These are phyloP conservation scores for Fusarium xyrophilum DNA, from an alignment of 2,329 filamentous ascomycete species.

Conservation along the genomic window DNA sequence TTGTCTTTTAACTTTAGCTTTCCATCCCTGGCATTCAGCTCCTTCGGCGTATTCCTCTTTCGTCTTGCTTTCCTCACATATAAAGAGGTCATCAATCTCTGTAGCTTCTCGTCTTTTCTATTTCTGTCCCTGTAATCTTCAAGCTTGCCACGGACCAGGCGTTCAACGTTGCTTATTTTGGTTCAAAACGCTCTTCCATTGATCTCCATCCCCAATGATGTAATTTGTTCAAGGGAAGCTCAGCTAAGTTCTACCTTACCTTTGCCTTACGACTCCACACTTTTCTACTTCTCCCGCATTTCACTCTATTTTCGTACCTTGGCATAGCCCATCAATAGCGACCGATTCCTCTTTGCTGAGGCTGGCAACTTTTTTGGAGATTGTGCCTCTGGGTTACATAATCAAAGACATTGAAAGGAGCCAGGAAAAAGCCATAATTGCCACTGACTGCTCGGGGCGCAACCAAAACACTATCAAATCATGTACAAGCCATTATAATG, in stretches of 20 bases:
- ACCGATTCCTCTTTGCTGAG: slow-evolving; percentile 5
- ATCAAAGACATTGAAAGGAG: slow-evolving; percentile 23
- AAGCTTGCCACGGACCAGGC: background rate
- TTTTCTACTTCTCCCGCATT: slow-evolving; percentile 25
- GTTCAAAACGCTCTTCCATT: background rate
- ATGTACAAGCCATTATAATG: slow-evolving; percentile 41
- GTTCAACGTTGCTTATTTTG: background rate
- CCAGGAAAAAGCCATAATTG: slow-evolving; percentile 6
- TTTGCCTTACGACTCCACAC: slow-evolving; percentile 23
- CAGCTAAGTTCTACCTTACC: slow-evolving; percentile 26
- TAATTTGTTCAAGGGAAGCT: slow-evolving; percentile 32
- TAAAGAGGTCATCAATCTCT: background rate
- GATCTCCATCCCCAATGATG: slow-evolving; percentile 30
- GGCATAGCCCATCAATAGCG: slow-evolving; percentile 1
- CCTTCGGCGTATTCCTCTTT: slow-evolving; percentile 14
- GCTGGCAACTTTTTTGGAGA: background rate
- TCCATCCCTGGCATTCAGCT: slow-evolving; percentile 5
- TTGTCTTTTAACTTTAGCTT: background rate
- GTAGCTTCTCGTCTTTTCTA: background rate
- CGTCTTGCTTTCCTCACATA: background rate
- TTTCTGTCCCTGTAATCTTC: background rate
- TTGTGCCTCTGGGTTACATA: slow-evolving; percentile 6
- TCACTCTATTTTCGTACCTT: slow-evolving; percentile 15
- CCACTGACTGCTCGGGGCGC: slow-evolving; percentile 5
- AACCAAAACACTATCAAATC: slow-evolving; percentile 25